These are phyloP conservation scores for Begonia peltatifolia DNA, from an alignment of 306 rosid genomes.

Conservation along the genomic window DNA sequence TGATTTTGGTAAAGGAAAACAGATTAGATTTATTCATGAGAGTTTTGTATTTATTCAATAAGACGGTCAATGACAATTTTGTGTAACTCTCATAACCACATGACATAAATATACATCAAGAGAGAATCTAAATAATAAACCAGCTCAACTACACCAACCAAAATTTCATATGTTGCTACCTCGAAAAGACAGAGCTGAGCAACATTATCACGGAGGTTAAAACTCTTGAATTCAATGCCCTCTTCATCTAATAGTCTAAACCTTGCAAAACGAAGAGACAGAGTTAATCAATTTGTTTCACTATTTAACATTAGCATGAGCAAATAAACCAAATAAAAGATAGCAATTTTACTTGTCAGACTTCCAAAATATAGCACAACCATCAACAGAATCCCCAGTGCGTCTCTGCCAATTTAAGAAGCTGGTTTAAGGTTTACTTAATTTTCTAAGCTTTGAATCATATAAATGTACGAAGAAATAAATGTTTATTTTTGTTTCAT, in stretches of 20 bases:
- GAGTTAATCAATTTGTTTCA: constrained; percentile 7
- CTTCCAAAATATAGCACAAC: constrained; percentile 87
- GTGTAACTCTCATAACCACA: not conserved
- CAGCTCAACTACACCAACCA: too few species aligned
- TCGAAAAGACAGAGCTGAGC: constrained; percentile 75
- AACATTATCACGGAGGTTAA: constrained; percentile 80
- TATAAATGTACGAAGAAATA: not conserved
- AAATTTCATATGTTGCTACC: constrained; percentile 26
- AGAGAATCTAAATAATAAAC: not conserved
- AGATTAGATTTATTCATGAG: too few species aligned
- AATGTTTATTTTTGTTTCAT: too few species aligned
- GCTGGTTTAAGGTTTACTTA: constrained; percentile 2
- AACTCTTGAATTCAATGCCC: constrained; percentile 55
- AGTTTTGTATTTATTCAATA: too few species aligned
- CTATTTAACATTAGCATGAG: constrained; percentile 11
- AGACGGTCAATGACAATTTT: too few species aligned
- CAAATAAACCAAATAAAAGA: constrained; percentile 1
- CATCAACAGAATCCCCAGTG: constrained; percentile 62
- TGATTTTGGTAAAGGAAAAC: too few species aligned
- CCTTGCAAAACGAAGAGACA: constrained; percentile 24
- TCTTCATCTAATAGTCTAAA: constrained; percentile 47
- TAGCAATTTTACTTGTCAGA: constrained; percentile 39
- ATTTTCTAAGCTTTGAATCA: not conserved
- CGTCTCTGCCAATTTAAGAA: constrained; percentile 51
- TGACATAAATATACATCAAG: not conserved